phyloP scores from a whole-genome alignment of 495 filamentous ascomycete species.

The Podospora pseudocomata region DNA sequence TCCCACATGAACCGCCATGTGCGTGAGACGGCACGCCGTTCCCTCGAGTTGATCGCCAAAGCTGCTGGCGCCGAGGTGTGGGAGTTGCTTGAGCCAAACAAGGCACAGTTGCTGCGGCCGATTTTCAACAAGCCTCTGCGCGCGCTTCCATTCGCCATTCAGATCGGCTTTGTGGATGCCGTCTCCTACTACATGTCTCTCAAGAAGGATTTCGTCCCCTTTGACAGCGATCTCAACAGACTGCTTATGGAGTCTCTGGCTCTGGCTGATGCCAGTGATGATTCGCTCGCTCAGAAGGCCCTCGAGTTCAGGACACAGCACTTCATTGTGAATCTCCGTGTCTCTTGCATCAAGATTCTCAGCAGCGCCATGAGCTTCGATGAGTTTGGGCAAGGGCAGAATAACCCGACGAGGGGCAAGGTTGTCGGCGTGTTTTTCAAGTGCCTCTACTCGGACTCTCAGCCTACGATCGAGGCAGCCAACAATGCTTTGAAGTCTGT shows the following conservation, averaged over 20 bases:
- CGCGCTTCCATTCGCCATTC: slow-evolving; percentile 83
- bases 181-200: slow-evolving; percentile 89
- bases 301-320: slow-evolving; percentile 87
- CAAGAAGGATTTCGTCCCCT: slow-evolving; percentile 78
- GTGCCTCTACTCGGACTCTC: slow-evolving; percentile 84
- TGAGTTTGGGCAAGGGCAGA: slow-evolving; percentile 67
- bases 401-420: slow-evolving; percentile 70
- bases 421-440: slow-evolving; percentile 98
- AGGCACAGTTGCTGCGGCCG: slow-evolving; percentile 75
- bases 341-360: slow-evolving; percentile 88
- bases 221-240: slow-evolving; percentile 85
- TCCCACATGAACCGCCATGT: slow-evolving; percentile 94
- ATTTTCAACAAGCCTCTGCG: slow-evolving; percentile 94
- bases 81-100: slow-evolving; percentile 80
- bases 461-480: slow-evolving; percentile 89
- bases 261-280: slow-evolving; percentile 89
- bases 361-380: slow-evolving; percentile 89
- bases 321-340: slow-evolving; percentile 83
- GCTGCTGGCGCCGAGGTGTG: slow-evolving; percentile 72
- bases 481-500: slow-evolving; percentile 84
- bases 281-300: slow-evolving; percentile 76
- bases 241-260: slow-evolving; percentile 89
- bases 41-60: slow-evolving; percentile 75
- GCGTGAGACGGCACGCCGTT: slow-evolving; percentile 74
- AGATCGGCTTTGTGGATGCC: slow-evolving; percentile 97